Evolutionary conservation across 2,329 filamentous ascomycete species (phyloP), one percentile per base, ranked within the genome.

Genomic region (Monilinia aucupariae): DNA sequence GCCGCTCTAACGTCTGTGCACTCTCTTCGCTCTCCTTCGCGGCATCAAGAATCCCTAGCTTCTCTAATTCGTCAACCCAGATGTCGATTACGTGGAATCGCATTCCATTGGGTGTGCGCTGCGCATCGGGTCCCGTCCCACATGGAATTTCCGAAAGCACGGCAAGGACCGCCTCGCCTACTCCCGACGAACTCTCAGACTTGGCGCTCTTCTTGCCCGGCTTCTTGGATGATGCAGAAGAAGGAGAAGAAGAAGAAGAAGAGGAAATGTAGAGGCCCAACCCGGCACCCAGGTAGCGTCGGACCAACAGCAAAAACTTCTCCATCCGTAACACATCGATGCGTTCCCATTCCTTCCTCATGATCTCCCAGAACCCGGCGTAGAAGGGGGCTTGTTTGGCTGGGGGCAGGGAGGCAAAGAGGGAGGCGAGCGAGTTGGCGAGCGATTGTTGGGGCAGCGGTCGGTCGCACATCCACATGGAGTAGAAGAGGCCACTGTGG

Each of bases 401-500:
- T 3, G 75, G 72, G 47, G 84, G 82, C 34, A 93, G 78, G 27
- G 81, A 77, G 66, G 83, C 80, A 51, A 89, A 75, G 55, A 97
- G 84, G 1, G 78, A 82, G 50, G 92, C 89, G 62, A 97, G 87
- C 66, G 92, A 87, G 68, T 81, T 78, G 69, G 90, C 89, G 52
- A 97, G 88, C 50, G 84, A 84, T 79, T 96, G 92, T 79, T 97
- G 93, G 3, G 90, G 87, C n/a, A 87, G 78, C 13, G 92, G 88
- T 54, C 92, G 90, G 80, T 97, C 92, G 75, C 88, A 91, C 87
- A 96, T 94, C 88, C 91, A 97, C 72, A 94, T 85, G 72, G 88
- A 88, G 81, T 92, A 97, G 80, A 94, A 97, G 25, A 97, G 84
- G 6, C 92, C 93, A 74, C 96, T 96, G 91, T 92, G 96, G 68